Base-by-base conservation (phyloP, 257 asterid species). In the Solanum corneliomulleri region DNA sequence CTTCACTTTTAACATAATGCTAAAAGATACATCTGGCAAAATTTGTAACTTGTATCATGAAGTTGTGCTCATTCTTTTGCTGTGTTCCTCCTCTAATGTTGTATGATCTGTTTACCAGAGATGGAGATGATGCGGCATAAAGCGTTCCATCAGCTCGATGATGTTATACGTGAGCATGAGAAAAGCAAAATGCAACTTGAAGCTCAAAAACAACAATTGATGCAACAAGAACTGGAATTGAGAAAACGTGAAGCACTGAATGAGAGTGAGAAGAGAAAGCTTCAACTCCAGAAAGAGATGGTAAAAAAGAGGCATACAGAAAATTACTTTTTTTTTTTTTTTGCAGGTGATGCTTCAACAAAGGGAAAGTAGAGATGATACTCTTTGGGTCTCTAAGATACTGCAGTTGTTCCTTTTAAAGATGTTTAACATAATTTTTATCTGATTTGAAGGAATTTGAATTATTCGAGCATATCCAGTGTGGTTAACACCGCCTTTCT, bases 241-340 rank as follows among this genome's bases (percentile, higher is more conserved):
- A 74, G 39, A 86, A 16, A 47, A 13, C 88, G 75, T 37, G 88
- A 86, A 86, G 82, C 33, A 35, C 84, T 52, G 16, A 86, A 86
- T 86, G 62, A 72, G 70, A 52, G 74, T 74, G 84, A 86, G 84
- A 35, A 86, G 52, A 86, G 75, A 44, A 86, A 72, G 75, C 84
- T 86, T 86, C 84, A 86, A 31, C n/a, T 13, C 44, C 84, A 86
- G 35, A 86, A 74, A 75, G 88, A 74, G 69, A 86, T 86, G 88
- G 88, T 86, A 86, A 81, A 52, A 3, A 49, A 49, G 69, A 81
- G 69, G 70, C 85, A 29, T 20, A 20, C n/a, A 49, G 85, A 81
- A 15, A 49, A 41, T 58, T 58, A 21, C 66, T 58, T 58, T 58
- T 8, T 3, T 58, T 49, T 31, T 23, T 31, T 23, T 49, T 49